Evolutionary conservation across 2,329 filamentous ascomycete species (phyloP).

Genomic region (Aspergillus amoenus): DNA sequence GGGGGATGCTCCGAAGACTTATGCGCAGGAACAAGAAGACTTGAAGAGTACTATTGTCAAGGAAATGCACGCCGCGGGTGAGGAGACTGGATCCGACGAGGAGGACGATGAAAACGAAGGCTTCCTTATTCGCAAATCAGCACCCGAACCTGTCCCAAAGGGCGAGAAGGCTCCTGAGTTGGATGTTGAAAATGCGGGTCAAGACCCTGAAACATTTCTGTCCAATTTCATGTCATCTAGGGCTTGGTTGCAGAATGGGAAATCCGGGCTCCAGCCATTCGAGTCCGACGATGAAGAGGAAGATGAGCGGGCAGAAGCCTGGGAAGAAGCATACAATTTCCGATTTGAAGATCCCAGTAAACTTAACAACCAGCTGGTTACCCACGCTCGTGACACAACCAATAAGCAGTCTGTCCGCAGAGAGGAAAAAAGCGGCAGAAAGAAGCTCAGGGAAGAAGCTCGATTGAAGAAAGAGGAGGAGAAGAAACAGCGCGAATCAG

Average conservation of each 20-base stretch:
- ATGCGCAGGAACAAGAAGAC: conserved; percentile 83
- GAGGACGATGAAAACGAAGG: conserved; percentile 65
- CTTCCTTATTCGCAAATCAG: conserved; percentile 73
- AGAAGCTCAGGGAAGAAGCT: conserved; percentile 76
- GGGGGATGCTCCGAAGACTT: conserved; percentile 61
- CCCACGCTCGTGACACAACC: conserved; percentile 84
- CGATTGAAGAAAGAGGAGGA: conserved; percentile 74
- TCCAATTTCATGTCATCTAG: conserved; percentile 92
- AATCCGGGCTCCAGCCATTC: conserved; percentile 72
- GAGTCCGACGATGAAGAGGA: conserved; percentile 88
- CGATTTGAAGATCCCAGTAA: conserved; percentile 90
- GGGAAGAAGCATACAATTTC: conserved; percentile 91
- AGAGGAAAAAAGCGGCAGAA: conserved; percentile 74
- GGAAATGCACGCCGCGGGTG: conserved; percentile 70
- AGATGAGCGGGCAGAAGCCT: conserved; percentile 74
- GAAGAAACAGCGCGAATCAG: conserved; percentile 72
- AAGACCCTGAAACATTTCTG: conserved; percentile 88
- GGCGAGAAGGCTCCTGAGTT: conserved; percentile 51
- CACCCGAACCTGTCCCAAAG: conserved; percentile 31
- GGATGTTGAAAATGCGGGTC: conserved; percentile 74
- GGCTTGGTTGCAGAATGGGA: conserved; percentile 76
- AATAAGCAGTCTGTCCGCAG: conserved; percentile 80
- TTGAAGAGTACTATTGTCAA: conserved; percentile 75
- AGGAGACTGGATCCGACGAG: conserved; percentile 41
- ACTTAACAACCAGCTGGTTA: conserved; percentile 81